Base-by-base conservation (phyloP, 2,329 filamentous ascomycete genomes). In the Kalaharituber pfeilii region DNA sequence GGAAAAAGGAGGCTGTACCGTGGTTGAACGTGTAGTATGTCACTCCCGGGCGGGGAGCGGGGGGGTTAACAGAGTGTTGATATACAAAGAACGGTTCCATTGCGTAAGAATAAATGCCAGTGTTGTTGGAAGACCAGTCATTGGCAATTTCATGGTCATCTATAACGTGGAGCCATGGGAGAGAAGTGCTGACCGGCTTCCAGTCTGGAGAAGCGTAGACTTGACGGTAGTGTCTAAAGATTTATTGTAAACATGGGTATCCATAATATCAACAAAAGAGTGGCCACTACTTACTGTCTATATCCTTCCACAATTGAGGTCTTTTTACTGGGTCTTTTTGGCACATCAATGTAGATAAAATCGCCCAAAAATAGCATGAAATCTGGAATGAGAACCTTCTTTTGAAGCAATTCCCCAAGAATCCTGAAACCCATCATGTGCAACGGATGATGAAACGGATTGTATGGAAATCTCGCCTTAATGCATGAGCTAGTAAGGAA, bases 71-170 rank as follows among this genome's bases (percentile, higher is more conserved):
- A 2, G 80, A 75, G 29, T 81, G 81, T 58, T 98, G 89, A 66
- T 98, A 98, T 65, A 87, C 78, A 49, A 81, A 72, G 73, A 84
- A 98, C 0, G 89, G 86, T 57, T 93, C 86, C 45, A 84, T 78
- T 3, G 89, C 88, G 0, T 82, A 78, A 2, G 75, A 69, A 65
- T 89, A 95, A 0, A 94, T 77, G 5, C 85, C 84, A 0, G 85
- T 87, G 13, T 78, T 82, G 66, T 89, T 91, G 18, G 76, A 74
- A 56, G 82, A 80, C 87, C 88, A 96, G 69, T 96, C 91, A 63
- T 98, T 96, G 4, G 78, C 77, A 58, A 98, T 95, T 66, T 98
- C 91, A 64, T 98, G 91, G 66, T 98, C 91, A 65, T 98, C 91
- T 5, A 95, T 77, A 1, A 94, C 88, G 65, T 98, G 91, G 45